Evolutionary conservation across 352 stramenopile genomes (phyloP).

Genomic region (Pythium utonaiense): DNA sequence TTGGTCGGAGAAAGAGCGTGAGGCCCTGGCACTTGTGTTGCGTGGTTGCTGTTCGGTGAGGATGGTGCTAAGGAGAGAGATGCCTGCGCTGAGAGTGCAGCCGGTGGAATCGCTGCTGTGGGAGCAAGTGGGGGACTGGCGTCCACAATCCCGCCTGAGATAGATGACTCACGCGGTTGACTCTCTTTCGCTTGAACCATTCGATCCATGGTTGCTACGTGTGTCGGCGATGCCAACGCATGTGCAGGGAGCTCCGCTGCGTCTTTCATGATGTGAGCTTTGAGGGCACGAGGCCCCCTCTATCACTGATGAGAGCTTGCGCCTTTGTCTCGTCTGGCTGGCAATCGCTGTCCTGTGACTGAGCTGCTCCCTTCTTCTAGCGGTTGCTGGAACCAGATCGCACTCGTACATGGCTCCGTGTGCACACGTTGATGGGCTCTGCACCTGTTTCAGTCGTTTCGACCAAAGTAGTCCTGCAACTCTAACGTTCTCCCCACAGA

Average conservation of each 20-base stretch:
- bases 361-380: neutral
- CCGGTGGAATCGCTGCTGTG: neutral
- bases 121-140: neutral
- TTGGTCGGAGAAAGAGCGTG: neutral
- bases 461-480: neutral
- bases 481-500: neutral
- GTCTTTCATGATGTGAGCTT: neutral
- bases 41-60: no score
- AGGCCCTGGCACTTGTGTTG: neutral
- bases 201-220: neutral
- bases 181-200: constrained; percentile 1
- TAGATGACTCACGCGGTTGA: constrained; percentile 10
- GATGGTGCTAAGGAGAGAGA: neutral
- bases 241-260: neutral
- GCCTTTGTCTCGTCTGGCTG: neutral
- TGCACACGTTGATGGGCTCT: neutral
- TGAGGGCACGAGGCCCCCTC: neutral
- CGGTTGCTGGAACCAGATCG: neutral
- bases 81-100: neutral
- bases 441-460: neutral
- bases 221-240: neutral
- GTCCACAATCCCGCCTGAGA: neutral
- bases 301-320: neutral
- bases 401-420: no score
- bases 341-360: neutral